phyloP scores from a whole-genome alignment of 2,329 filamentous ascomycete genomes.

The Ophiostoma tasmaniense region DNA sequence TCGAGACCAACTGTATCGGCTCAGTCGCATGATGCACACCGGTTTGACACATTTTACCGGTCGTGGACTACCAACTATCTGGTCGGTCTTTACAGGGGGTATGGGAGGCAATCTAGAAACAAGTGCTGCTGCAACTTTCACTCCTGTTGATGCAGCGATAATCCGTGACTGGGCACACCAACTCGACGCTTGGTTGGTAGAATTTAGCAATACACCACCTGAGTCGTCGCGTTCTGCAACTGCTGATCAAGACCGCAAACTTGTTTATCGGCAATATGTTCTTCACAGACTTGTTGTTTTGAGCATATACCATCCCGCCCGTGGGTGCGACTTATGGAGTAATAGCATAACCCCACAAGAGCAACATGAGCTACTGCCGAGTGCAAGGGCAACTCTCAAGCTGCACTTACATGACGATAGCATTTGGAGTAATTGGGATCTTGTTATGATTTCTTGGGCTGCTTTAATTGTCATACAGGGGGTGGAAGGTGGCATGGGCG shows the following conservation, averaged over 20 bases:
- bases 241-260: slow-evolving; percentile 7
- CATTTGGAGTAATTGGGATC: slow-evolving; percentile 21
- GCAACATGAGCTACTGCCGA: slow-evolving; percentile 19
- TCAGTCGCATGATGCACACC: slow-evolving; percentile 20
- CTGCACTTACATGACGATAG: slow-evolving; percentile 18
- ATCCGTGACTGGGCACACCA: slow-evolving; percentile 21
- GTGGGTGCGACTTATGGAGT: slow-evolving; percentile 18
- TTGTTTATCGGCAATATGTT: slow-evolving; percentile 20
- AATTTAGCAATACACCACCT: slow-evolving; percentile 15
- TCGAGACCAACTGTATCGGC: slow-evolving; percentile 19
- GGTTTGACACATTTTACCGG: slow-evolving; percentile 20
- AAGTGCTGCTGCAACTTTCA: slow-evolving; percentile 3
- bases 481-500: slow-evolving; percentile 17
- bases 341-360: slow-evolving; percentile 18
- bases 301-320: slow-evolving; percentile 20
- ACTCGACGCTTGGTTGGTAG: slow-evolving; percentile 19
- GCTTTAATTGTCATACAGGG: slow-evolving; percentile 19
- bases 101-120: not conserved
- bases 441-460: slow-evolving; percentile 21
- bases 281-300: slow-evolving; percentile 19
- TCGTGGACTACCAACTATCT: slow-evolving; percentile 20
- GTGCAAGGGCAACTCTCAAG: slow-evolving; percentile 18
- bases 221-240: not conserved
- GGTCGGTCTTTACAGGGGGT: slow-evolving; percentile 15
- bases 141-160: slow-evolving; percentile 18